Evolutionary conservation across 352 stramenopile genomes (phyloP).

Genomic region (Globisporangium solare): DNA sequence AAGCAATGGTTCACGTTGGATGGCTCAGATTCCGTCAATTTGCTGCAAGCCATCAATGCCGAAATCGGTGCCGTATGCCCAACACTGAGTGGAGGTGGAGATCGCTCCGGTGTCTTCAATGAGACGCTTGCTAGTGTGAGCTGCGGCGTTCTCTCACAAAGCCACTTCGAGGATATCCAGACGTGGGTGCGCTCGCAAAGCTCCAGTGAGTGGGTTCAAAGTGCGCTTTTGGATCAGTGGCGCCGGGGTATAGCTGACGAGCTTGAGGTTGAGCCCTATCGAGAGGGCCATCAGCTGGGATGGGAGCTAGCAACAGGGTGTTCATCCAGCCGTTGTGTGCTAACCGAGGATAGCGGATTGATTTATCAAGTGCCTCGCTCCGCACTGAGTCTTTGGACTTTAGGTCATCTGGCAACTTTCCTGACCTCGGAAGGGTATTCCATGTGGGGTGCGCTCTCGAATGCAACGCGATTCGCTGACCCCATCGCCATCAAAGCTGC

Average conservation of each 20-base stretch:
- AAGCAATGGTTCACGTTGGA: constrained; percentile 33
- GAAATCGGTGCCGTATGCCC: constrained; percentile 20
- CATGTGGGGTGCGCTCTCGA: constrained; percentile 35
- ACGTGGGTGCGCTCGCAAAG: constrained; percentile 28
- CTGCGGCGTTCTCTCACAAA: constrained; percentile 23
- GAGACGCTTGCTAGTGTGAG: constrained; percentile 21
- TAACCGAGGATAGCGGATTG: constrained; percentile 31
- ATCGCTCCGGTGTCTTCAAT: constrained; percentile 52
- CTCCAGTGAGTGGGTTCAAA: constrained; percentile 29
- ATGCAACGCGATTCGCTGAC: constrained; percentile 16
- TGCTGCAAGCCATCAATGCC: constrained; percentile 33
- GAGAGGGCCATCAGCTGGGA: constrained; percentile 30
- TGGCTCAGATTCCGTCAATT: not conserved
- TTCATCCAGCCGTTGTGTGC: constrained; percentile 14
- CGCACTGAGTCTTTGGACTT: constrained; percentile 44
- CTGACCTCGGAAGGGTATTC: constrained; percentile 29
- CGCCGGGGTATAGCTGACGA: constrained; percentile 32
- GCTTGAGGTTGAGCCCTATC: constrained; percentile 69
- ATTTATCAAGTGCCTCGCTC: constrained; percentile 40
- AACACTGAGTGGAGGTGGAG: constrained; percentile 22
- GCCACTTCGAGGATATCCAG: constrained; percentile 32
- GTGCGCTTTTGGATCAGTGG: constrained; percentile 60
- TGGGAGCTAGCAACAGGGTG: constrained; percentile 49
- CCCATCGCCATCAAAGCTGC: constrained; percentile 7
- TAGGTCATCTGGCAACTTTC: constrained; percentile 30